phyloP scores from a whole-genome alignment of 2,329 filamentous ascomycete genomes.

The Pseudogymnoascus sp. region DNA sequence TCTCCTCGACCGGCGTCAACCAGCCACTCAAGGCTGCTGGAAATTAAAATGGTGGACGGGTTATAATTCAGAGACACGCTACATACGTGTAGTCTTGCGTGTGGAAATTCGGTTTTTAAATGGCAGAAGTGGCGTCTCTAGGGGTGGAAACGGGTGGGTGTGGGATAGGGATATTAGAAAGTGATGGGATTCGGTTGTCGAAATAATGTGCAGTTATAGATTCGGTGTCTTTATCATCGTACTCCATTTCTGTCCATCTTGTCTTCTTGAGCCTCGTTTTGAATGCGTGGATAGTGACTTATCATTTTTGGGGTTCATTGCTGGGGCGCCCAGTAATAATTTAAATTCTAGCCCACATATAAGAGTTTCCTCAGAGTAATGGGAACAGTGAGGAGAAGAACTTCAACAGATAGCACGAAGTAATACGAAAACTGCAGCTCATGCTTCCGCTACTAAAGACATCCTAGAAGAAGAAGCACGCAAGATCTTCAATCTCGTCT shows the following conservation, averaged over 20 bases:
- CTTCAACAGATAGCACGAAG: neutral
- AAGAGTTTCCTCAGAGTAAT: neutral
- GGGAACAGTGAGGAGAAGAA: neutral
- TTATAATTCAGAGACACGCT: neutral
- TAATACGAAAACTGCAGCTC: neutral
- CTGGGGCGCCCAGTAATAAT: neutral
- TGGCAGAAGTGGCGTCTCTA: neutral
- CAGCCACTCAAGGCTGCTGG: neutral
- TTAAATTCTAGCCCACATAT: neutral
- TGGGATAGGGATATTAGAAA: neutral
- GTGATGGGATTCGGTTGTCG: neutral
- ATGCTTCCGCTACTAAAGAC: too few species aligned
- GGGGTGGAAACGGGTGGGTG: neutral
- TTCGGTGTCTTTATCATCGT: neutral
- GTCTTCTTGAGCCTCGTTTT: neutral
- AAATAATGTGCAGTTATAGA: conserved; percentile 1
- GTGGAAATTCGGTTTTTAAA: neutral
- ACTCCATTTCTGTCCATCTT: neutral
- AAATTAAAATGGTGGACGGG: neutral
- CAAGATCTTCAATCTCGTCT: too few species aligned
- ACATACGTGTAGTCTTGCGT: neutral
- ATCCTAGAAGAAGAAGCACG: too few species aligned
- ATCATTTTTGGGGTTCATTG: neutral
- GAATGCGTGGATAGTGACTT: neutral
- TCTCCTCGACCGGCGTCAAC: neutral